These are phyloP conservation scores for Lachnum nothofagi DNA, from an alignment of 2,329 filamentous ascomycete species.

Conservation along the genomic window DNA sequence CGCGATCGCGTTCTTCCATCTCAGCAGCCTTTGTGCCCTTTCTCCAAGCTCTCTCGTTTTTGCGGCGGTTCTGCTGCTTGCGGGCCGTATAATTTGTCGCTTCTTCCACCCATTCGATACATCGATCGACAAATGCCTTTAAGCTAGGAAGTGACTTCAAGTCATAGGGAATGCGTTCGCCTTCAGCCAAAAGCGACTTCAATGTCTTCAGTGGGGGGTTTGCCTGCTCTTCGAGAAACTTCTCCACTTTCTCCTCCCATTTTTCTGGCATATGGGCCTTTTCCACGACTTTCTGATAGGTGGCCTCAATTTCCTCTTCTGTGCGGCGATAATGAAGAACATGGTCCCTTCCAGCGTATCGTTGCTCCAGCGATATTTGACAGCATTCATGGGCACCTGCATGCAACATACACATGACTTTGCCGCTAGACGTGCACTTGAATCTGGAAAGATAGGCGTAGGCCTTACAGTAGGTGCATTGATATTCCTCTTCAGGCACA, in stretches of 20 bases:
- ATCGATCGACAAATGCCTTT: slow-evolving; percentile 86
- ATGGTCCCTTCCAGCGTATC: slow-evolving; percentile 67
- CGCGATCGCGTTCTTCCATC: slow-evolving; percentile 75
- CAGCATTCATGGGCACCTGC: slow-evolving; percentile 79
- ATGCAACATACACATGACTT: slow-evolving; percentile 76
- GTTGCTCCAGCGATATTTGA: slow-evolving; percentile 58
- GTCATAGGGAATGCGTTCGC: slow-evolving; percentile 91
- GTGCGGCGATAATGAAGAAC: slow-evolving; percentile 72
- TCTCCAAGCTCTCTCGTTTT: slow-evolving; percentile 85
- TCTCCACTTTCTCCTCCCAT: slow-evolving; percentile 88
- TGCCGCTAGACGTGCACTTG: slow-evolving; percentile 75
- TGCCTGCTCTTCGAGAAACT: slow-evolving; percentile 74
- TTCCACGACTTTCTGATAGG: slow-evolving; percentile 73
- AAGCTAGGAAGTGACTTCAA: slow-evolving; percentile 77
- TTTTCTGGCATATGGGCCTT: slow-evolving; percentile 79
- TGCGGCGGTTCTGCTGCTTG: slow-evolving; percentile 94
- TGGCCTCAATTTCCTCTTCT: slow-evolving; percentile 60
- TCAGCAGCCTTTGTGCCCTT: slow-evolving; percentile 72
- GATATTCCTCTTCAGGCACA: slow-evolving; percentile 84
- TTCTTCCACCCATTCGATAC: slow-evolving; percentile 97
- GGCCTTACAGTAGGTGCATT: slow-evolving; percentile 85
- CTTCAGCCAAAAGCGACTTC: slow-evolving; percentile 79
- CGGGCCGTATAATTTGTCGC: slow-evolving; percentile 93
- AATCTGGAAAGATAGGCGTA: slow-evolving; percentile 90
- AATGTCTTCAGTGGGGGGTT: slow-evolving; percentile 82